Evolutionary conservation across 257 asterid genomes (phyloP).

Genomic region (Linaria vulgaris): DNA sequence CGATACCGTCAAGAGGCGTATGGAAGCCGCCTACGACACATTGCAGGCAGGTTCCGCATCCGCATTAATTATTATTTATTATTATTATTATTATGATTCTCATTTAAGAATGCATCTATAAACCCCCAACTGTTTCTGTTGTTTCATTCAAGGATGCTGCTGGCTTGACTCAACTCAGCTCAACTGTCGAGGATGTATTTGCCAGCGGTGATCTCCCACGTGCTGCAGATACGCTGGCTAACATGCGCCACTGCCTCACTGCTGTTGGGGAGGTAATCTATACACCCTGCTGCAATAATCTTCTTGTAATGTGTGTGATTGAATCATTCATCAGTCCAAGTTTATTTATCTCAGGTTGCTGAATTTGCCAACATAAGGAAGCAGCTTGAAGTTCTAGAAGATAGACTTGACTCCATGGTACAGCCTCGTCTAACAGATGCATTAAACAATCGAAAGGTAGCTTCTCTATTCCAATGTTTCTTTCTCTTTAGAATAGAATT

Average conservation of each 20-base stretch:
- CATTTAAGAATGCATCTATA: slow-evolving; percentile 19
- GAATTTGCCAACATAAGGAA: slow-evolving; percentile 97
- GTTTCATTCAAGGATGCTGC: slow-evolving; percentile 80
- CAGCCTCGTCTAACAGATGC: slow-evolving; percentile 96
- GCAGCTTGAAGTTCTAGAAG: slow-evolving; percentile 98
- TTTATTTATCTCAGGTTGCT: slow-evolving; percentile 89
- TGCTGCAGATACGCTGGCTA: slow-evolving; percentile 95
- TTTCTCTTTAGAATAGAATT: background rate
- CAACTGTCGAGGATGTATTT: slow-evolving; percentile 98
- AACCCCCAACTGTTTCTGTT: slow-evolving; percentile 13
- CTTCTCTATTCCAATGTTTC: background rate
- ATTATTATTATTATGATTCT: slow-evolving; percentile 7
- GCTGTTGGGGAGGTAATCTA: slow-evolving; percentile 97
- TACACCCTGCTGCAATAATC: too few relatives aligned
- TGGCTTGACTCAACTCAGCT: slow-evolving; percentile 91
- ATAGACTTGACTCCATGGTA: slow-evolving; percentile 94
- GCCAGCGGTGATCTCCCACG: slow-evolving; percentile 98
- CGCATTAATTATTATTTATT: too few relatives aligned
- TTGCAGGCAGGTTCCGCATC: too few relatives aligned
- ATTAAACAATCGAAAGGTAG: slow-evolving; percentile 76
- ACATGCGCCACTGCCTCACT: slow-evolving; percentile 94
- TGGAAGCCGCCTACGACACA: slow-evolving; percentile 97
- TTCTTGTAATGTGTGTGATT: background rate
- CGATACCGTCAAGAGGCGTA: slow-evolving; percentile 92
- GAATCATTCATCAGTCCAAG: slow-evolving; percentile 22